Evolutionary conservation across 805 yeast genomes (phyloP), one percentile per base, ranked within the genome.

Genomic region (Ogataea neopini): DNA sequence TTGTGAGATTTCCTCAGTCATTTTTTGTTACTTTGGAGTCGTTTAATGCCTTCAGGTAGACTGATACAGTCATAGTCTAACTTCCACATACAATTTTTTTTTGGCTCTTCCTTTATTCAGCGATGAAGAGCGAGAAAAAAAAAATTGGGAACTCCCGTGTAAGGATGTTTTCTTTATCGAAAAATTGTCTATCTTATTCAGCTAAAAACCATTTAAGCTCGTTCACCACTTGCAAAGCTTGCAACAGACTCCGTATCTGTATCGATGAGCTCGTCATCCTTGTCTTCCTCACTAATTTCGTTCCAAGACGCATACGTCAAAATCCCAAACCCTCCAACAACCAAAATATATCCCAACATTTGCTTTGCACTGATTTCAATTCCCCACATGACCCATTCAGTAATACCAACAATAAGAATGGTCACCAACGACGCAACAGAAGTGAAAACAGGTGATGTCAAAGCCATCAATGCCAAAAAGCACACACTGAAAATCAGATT

Each of bases 361-460:
- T 88, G 94, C 23, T 74, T 77, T 1, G 61, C 33, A 13, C 80
- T 73, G 44, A 88, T 70, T 2, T 64, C 70, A 19, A 79, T 76
- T 4, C 83, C 86, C 67, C 85, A 86, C 8, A 85, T 56, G 0
- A 76, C 45, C 83, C 86, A 86, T 61, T 88, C 96, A 17, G 81
- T 81, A 1, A 86, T 43, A 0, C 96, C 96, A 37, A 89, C 94
- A 44, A 88, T 64, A 52, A 88, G 75, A 17, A 90, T 89, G 0
- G 96, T 87, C 41, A 88, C 73, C 48, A 88, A 69, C 3, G 72
- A 67, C 2, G 73, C 65, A 19, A 80, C 84, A 0, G 87, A 79
- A 1, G 94, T 85, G 36, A 89, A 70, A 1, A 89, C 96, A 0
- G 96, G 96, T 3, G 87, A 83, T 0, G 96, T 88, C 47, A 88